Base-by-base conservation (phyloP, 805 yeast genomes). In the Cephaloascus albidus region DNA sequence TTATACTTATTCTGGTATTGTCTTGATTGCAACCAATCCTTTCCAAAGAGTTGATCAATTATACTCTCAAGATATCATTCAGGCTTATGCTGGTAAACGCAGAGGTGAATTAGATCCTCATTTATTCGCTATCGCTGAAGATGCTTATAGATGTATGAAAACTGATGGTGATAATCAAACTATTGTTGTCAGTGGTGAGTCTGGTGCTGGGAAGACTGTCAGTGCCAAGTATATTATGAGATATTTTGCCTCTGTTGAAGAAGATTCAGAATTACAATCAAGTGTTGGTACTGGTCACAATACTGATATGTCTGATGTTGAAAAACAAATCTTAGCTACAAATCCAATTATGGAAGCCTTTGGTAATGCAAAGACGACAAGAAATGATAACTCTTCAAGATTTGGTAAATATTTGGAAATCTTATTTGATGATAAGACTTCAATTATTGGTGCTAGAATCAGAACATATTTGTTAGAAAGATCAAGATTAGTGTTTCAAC, bases 161-260 rank as follows among this genome's bases (percentile, higher is more conserved):
- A 72, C 81, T 37, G 94, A 87, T 51, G 68, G 75, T 33, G 72
- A 77, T 50, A 89, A 90, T 64, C 98, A 90, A 64, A 90, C 98
- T 1, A 89, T 90, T 45, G 96, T 90, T 15, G 97, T 90, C 15
- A 79, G 89, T 50, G 98, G 98, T 63, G 98, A 90, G 63, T 85
- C 96, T 4, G 98, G 98, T 61, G 97, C 98, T 20, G 98, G 98
- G 60, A 93, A 90, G 54, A 93, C 97, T 3, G 97, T 90, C 33
- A 81, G 93, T 45, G 98, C 98, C 32, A 90, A 90, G 58, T 90
- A 85, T 60, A 90, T 90, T 47, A 90, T 90, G 97, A 78, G 97
- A 60, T 90, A 89, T 61, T 89, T 90, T 59, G 97, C 97, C 3
- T 81, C 95, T 15, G 97, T 90, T 14, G 97, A 90, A 44, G 68